Evolutionary conservation across 495 filamentous ascomycete species (phyloP).

Genomic region (Neurospora pannonica): DNA sequence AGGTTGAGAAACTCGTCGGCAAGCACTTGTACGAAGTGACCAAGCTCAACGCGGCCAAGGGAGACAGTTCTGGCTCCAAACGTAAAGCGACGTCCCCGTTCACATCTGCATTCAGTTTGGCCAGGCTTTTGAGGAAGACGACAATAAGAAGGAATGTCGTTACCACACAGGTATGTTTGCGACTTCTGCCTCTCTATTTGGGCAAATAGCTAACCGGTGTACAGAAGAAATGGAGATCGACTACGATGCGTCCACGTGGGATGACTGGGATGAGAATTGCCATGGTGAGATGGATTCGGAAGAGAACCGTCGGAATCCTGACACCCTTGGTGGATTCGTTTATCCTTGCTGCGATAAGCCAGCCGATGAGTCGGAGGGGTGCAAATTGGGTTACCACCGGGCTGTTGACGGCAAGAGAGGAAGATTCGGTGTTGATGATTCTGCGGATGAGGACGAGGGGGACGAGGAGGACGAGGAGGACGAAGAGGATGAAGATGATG

Average conservation of each 20-base stretch:
- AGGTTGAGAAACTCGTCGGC: not conserved
- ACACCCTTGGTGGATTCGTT: not conserved
- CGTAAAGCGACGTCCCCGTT: not conserved
- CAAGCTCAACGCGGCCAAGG: not conserved
- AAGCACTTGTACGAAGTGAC: not conserved
- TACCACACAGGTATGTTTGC: not conserved
- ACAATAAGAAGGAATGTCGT: not conserved
- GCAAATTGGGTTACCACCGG: not conserved
- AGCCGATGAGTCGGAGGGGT: not conserved
- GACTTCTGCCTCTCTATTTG: not conserved
- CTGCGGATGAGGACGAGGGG: not conserved
- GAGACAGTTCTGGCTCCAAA: not conserved
- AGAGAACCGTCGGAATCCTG: not conserved
- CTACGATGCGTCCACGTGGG: not conserved
- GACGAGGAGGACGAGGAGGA: not conserved
- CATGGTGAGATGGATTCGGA: not conserved
- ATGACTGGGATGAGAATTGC: not conserved
- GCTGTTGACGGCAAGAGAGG: not conserved
- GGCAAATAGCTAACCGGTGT: not conserved
- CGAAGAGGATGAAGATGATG: not conserved
- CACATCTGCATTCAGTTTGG: not conserved
- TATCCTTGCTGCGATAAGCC: not conserved
- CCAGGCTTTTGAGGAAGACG: not conserved
- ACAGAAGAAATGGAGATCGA: not conserved
- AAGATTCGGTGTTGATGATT: not conserved